Evolutionary conservation across 352 stramenopile species (phyloP).

Genomic region (Globisporangium cystogenes): DNA sequence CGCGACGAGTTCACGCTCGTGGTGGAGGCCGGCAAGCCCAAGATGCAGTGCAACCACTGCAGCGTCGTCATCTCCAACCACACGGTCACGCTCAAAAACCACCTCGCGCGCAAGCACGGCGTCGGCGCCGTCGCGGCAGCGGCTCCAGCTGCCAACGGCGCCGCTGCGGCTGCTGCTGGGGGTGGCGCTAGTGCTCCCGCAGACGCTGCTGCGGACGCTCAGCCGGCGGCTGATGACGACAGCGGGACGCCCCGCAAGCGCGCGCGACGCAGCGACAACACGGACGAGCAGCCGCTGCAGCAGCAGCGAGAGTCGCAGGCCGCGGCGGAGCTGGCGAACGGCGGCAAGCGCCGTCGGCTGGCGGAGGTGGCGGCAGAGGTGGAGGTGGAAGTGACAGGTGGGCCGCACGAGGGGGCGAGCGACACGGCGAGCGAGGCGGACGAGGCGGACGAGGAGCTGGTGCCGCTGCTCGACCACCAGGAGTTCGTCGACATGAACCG

Average conservation of each 20-base stretch:
- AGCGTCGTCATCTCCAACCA: conserved; percentile 12
- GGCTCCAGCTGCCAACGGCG: too few relatives aligned
- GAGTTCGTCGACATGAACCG: conserved; percentile 54
- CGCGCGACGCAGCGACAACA: conserved; percentile 2
- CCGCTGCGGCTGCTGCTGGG: too few relatives aligned
- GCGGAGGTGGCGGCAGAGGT: neutral
- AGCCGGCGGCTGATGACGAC: neutral
- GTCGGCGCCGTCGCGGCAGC: too few relatives aligned
- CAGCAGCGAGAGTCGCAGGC: too few relatives aligned
- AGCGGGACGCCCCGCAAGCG: neutral
- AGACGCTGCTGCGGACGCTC: neutral
- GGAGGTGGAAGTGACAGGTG: neutral
- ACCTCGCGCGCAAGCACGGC: conserved; percentile 13
- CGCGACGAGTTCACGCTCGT: conserved; percentile 18
- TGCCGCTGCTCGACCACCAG: conserved; percentile 27
- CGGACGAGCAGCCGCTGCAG: neutral
- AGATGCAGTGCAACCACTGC: conserved; percentile 18
- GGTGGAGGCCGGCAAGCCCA: conserved; percentile 11
- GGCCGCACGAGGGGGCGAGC: too few relatives aligned
- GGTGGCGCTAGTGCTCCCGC: neutral
- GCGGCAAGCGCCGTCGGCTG: conserved; percentile 7
- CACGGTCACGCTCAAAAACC: conserved; percentile 17
- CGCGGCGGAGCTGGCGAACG: neutral
- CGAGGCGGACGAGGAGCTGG: neutral
- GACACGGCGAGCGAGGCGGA: too few relatives aligned